Conservation (phyloP, 768 basidiomycete species). For the Scleroderma citrinum region DNA sequence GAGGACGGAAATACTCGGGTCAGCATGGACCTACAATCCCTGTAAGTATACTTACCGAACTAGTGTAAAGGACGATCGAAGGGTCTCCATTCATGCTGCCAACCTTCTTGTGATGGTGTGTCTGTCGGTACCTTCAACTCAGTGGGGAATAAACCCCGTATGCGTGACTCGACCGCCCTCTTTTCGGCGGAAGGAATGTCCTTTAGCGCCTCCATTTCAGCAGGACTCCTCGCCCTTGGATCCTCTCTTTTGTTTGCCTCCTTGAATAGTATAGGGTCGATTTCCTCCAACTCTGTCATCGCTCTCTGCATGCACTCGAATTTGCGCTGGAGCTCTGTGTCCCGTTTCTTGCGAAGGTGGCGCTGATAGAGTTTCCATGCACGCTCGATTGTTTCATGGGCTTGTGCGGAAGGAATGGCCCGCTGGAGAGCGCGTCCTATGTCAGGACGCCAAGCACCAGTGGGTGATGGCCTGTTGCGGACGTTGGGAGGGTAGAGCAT, state of each 20-base stretch:
- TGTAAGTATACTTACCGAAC: not conserved
- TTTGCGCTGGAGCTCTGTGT: slow-evolving; percentile 67
- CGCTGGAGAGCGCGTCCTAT: slow-evolving; percentile 69
- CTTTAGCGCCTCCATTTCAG: slow-evolving; percentile 56
- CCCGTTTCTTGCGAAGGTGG: slow-evolving; percentile 62
- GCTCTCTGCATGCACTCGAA: slow-evolving; percentile 77
- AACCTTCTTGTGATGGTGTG: slow-evolving; percentile 73
- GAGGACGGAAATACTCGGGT: not conserved
- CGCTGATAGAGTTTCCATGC: slow-evolving; percentile 84
- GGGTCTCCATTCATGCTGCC: slow-evolving; percentile 84
- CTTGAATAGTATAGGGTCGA: slow-evolving; percentile 48
- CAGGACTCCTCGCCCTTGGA: slow-evolving; percentile 53
- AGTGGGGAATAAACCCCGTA: slow-evolving; percentile 80
- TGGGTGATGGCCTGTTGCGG: slow-evolving; percentile 65
- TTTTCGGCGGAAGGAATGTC: slow-evolving; percentile 59
- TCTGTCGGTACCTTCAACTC: slow-evolving; percentile 84
- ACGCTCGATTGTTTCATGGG: slow-evolving; percentile 87
- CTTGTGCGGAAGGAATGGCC: slow-evolving; percentile 85
- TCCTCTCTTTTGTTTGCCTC: slow-evolving; percentile 75
- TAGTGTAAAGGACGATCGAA: slow-evolving; percentile 43
- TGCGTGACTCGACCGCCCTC: slow-evolving; percentile 67
- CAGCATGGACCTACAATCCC: not conserved
- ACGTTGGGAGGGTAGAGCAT: slow-evolving; percentile 76
- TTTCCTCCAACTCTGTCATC: slow-evolving; percentile 69
- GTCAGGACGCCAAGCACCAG: slow-evolving; percentile 80